Conservation (phyloP, 2,329 filamentous ascomycete species). For the Diplodia seriata region DNA sequence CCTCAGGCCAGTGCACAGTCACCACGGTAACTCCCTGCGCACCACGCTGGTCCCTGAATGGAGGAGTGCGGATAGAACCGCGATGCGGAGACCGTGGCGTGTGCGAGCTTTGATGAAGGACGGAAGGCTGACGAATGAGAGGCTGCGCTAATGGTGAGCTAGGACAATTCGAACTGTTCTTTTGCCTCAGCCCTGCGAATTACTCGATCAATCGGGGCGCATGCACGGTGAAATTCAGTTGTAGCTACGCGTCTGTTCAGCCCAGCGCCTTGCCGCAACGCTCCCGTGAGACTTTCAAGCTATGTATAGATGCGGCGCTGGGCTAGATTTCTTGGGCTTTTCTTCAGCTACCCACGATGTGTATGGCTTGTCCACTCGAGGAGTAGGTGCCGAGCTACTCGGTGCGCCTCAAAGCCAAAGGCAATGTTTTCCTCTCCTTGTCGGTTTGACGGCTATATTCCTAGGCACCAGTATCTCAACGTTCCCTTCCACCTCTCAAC, state of each 20-base stretch:
- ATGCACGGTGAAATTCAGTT: neutral
- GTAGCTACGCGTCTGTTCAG: neutral
- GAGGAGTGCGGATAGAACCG: conserved; percentile 4
- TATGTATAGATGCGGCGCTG: neutral
- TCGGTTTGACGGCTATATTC: neutral
- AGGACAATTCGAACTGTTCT: neutral
- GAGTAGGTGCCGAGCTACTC: neutral
- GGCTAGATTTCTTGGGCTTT: neutral
- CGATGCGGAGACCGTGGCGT: neutral
- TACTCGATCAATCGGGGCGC: neutral
- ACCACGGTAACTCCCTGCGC: neutral
- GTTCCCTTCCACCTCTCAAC: neutral
- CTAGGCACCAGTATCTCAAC: neutral
- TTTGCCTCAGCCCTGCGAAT: neutral
- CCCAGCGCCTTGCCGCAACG: conserved; percentile 3
- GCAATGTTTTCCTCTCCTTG: neutral
- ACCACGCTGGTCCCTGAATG: neutral
- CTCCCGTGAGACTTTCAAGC: neutral
- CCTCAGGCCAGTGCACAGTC: neutral
- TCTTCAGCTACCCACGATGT: conserved; percentile 3
- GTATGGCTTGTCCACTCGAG: conserved; percentile 4
- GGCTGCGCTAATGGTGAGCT: neutral
- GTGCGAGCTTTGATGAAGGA: neutral
- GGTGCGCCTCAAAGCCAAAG: neutral
- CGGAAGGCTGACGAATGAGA: neutral